Evolutionary conservation across 345 rosid genomes (phyloP), one percentile per base, ranked within the genome.

Genomic region (Ailanthus altissimus): DNA sequence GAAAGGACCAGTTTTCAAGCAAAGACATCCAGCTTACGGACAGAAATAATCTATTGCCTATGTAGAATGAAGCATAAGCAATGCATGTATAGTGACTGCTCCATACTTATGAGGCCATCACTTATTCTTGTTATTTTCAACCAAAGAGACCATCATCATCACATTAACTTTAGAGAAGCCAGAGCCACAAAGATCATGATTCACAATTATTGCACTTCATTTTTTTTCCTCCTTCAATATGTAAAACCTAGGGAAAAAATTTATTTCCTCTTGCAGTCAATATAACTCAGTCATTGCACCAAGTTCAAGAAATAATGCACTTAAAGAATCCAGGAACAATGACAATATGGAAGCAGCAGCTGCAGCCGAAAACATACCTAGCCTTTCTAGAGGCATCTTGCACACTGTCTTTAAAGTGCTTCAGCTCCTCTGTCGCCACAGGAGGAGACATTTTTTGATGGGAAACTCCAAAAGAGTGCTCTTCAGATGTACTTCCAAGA

Each of bases 401-500:
- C 79, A 96, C 93, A 78, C 97, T 93, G 79, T 92, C 98, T 88
- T 96, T 96, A 23, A 90, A 85, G 60, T 87, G 89, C 83, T 90
- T 96, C 23, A 96, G 91, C 86, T 96, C 97, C 82, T 92, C 97
- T 2, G 87, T 83, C 21, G 94, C 92, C 53, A 86, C 87, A 5
- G 93, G 90, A 70, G 93, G 88, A 56, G 89, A 49, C 74, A 86
- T 88, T 83, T 85, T 93, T 12, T 86, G 80, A 75, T 85, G 89
- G 12, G 88, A 76, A 83, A 76, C 87, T 74, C 88, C 94, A 77
- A 89, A 86, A 43, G 92, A 85, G 84, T 85, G 86, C 4, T 92
- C 98, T 77, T 92, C 95, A 2, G 90, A 79, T 9, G 87, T 80
- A 49, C 80, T 88, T 67, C 92, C 90, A 70, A 80, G 79, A 47